Percentiles rank a stretch among this genome's conserved stretches.
Conservation (phyloP, 805 yeast genomes). For the Starmerella gropengiesseri region DNA sequence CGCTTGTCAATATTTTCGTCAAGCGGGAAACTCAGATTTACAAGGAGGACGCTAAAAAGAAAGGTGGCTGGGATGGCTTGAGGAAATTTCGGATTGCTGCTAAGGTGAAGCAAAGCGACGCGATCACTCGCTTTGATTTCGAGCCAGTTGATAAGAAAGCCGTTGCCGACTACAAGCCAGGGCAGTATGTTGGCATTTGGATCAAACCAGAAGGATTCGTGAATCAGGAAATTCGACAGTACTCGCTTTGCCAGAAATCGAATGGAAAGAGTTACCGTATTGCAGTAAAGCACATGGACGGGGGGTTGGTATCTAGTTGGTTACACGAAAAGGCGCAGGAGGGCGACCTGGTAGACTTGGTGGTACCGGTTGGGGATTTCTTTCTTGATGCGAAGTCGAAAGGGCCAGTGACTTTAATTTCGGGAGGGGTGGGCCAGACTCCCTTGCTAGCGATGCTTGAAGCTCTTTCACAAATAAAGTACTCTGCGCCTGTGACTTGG, state of each 20-base stretch:
- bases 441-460: slow-evolving; percentile 44
- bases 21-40: slow-evolving; percentile 43
- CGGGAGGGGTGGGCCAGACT: slow-evolving; percentile 62
- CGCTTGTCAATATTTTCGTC: slow-evolving; percentile 51
- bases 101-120: slow-evolving; percentile 36
- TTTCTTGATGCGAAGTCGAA: slow-evolving; percentile 18
- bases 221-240: slow-evolving; percentile 41
- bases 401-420: slow-evolving; percentile 35
- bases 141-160: slow-evolving; percentile 36
- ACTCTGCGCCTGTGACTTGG: background rate
- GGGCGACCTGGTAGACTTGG: slow-evolving; percentile 40
- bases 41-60: slow-evolving; percentile 26
- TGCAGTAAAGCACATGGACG: slow-evolving; percentile 36
- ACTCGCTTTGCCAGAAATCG: slow-evolving; percentile 41
- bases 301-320: slow-evolving; percentile 31
- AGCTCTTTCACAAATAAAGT: background rate
- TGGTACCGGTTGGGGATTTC: slow-evolving; percentile 53
- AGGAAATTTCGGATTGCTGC: slow-evolving; percentile 39
- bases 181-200: slow-evolving; percentile 37
- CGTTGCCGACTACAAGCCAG: slow-evolving; percentile 29
- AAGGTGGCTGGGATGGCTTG: slow-evolving; percentile 51
- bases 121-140: slow-evolving; percentile 44
- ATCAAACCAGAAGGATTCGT: slow-evolving; percentile 31
- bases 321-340: slow-evolving; percentile 41
- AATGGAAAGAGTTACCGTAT: slow-evolving; percentile 40